phyloP scores from a whole-genome alignment of 768 basidiomycete genomes.

The Leccinum rimulosum region DNA sequence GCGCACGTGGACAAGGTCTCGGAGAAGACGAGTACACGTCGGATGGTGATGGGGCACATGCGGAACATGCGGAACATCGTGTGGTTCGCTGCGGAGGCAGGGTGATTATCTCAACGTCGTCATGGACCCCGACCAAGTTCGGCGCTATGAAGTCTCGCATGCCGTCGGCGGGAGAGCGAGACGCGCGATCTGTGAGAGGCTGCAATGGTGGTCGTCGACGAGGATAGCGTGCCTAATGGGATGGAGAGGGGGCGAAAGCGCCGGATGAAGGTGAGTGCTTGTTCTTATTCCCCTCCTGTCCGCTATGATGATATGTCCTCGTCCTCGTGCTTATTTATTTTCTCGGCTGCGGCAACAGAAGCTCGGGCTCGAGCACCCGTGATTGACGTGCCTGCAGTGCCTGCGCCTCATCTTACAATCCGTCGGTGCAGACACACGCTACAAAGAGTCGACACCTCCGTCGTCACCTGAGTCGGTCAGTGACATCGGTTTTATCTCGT shows the following conservation, averaged over 20 bases:
- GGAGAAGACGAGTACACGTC: too few relatives aligned
- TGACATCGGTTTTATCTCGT: slow-evolving; percentile 83
- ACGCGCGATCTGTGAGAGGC: slow-evolving; percentile 61
- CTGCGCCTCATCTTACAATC: slow-evolving; percentile 88
- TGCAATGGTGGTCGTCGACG: slow-evolving; percentile 21
- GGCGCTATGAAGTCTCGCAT: slow-evolving; percentile 65
- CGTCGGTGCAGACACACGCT: slow-evolving; percentile 76
- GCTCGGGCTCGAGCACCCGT: slow-evolving; percentile 44
- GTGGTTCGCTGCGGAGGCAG: too few relatives aligned
- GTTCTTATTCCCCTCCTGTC: too few relatives aligned
- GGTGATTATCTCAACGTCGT: slow-evolving; percentile 49
- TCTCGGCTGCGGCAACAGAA: slow-evolving; percentile 34
- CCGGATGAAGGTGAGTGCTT: slow-evolving; percentile 39
- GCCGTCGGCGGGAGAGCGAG: slow-evolving; percentile 65
- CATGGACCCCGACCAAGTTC: slow-evolving; percentile 63
- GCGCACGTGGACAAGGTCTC: too few relatives aligned
- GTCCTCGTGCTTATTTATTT: neutral
- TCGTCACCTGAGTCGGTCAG: slow-evolving; percentile 82
- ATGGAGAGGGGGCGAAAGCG: slow-evolving; percentile 36
- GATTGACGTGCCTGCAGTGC: slow-evolving; percentile 65
- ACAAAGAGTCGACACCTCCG: slow-evolving; percentile 96
- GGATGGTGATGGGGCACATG: too few relatives aligned
- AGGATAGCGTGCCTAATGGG: slow-evolving; percentile 31
- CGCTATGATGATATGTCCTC: neutral
- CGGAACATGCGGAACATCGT: too few relatives aligned